Evolutionary conservation across 495 filamentous ascomycete species (phyloP).

Genomic region (Penicillium ucsense): DNA sequence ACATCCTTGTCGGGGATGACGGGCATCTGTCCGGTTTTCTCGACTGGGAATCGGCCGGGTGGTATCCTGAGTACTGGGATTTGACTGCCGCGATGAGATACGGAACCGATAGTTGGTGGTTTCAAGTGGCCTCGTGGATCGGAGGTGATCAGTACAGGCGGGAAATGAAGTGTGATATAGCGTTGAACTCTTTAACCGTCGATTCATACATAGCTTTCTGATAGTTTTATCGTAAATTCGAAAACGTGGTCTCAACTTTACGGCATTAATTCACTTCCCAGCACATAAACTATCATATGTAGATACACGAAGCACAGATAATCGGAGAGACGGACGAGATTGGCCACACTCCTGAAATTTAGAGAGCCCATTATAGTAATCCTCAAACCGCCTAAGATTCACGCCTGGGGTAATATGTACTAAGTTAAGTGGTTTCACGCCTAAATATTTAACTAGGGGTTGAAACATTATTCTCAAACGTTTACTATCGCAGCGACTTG

Average conservation of each 20-base stretch:
- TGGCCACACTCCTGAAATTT: neutral
- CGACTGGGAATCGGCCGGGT: slow-evolving; percentile 45
- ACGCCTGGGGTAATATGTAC: too few relatives aligned
- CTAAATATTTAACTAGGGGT: too few relatives aligned
- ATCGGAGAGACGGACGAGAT: neutral
- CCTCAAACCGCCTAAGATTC: too few relatives aligned
- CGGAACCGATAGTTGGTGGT: slow-evolving; percentile 18
- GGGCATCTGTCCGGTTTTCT: slow-evolving; percentile 40
- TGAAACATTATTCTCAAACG: too few relatives aligned
- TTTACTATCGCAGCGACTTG: too few relatives aligned
- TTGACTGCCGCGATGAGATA: slow-evolving; percentile 28
- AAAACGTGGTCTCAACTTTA: neutral
- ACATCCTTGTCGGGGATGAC: slow-evolving; percentile 34
- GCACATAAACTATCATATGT: neutral
- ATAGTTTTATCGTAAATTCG: neutral
- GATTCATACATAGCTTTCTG: slow-evolving; percentile 15
- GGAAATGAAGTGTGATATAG: slow-evolving; percentile 16
- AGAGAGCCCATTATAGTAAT: too few relatives aligned
- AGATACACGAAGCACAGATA: neutral
- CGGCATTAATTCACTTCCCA: neutral
- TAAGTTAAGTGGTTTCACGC: too few relatives aligned
- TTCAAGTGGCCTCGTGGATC: slow-evolving; percentile 16
- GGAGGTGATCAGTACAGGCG: slow-evolving; percentile 13
- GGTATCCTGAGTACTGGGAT: slow-evolving; percentile 48
- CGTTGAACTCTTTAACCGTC: slow-evolving; percentile 16